Evolutionary conservation across 1,284 basidiomycete genomes (phyloP).

Genomic region (Singerocomus rubriflavus): DNA sequence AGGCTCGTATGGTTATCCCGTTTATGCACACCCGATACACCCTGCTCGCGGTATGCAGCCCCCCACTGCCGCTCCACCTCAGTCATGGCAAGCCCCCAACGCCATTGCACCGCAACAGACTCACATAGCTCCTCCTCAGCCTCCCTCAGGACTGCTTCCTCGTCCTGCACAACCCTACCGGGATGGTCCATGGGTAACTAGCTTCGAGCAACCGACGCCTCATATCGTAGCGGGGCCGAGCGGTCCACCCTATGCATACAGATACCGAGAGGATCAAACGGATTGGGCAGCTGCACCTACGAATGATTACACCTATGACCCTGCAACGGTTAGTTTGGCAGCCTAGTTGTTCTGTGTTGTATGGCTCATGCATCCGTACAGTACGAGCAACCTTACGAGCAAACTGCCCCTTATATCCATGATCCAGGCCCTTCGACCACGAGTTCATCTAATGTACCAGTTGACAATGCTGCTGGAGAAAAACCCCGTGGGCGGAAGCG

Average conservation of each 20-base stretch:
- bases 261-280: constrained; percentile 56
- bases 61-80: constrained; percentile 47
- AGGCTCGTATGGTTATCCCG: constrained; percentile 43
- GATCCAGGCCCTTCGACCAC: constrained; percentile 45
- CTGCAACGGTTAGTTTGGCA: constrained; percentile 38
- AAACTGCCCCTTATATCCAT: constrained; percentile 47
- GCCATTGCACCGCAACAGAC: constrained; percentile 64
- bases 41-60: constrained; percentile 44
- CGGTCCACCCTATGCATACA: constrained; percentile 48
- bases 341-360: neutral
- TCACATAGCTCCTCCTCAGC: constrained; percentile 47
- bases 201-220: constrained; percentile 43
- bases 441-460: constrained; percentile 27
- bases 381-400: constrained; percentile 44
- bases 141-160: constrained; percentile 43
- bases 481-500: constrained; percentile 60
- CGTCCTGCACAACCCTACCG: constrained; percentile 45
- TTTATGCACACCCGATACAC: constrained; percentile 45
- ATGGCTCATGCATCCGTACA: constrained; percentile 17
- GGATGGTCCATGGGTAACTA: constrained; percentile 48
- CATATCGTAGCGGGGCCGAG: constrained; percentile 44
- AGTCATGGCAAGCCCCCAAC: constrained; percentile 58
- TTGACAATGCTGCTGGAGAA: constrained; percentile 31
- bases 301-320: constrained; percentile 55
- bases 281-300: constrained; percentile 44